phyloP scores from a whole-genome alignment of 257 asterid species.

The Solanum okadae region DNA sequence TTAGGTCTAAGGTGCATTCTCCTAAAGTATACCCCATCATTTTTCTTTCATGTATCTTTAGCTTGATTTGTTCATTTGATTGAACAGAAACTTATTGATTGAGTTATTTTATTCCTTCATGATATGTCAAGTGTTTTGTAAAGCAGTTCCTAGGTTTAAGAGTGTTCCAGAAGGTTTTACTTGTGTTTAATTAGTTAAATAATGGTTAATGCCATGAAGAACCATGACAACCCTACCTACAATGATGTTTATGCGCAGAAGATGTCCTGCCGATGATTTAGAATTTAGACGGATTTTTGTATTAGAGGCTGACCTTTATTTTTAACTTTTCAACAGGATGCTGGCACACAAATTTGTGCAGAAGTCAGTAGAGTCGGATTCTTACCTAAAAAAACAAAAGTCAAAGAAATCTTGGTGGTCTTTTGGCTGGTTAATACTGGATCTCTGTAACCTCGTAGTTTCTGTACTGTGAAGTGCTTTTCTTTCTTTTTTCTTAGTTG shows the following conservation, averaged over 20 bases:
- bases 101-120: background rate
- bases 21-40: background rate
- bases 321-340: constrained; percentile 53
- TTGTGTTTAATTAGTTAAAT: background rate
- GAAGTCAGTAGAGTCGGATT: constrained; percentile 59
- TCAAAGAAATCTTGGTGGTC: constrained; percentile 86
- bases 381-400: constrained; percentile 39
- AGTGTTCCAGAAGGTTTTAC: background rate
- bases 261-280: background rate
- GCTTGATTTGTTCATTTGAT: background rate
- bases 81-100: background rate
- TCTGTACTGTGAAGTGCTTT: background rate
- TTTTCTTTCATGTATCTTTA: background rate
- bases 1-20: background rate
- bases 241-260: background rate
- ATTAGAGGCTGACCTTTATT: constrained; percentile 3
- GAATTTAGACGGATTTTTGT: background rate
- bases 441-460: background rate
- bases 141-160: background rate
- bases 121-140: background rate
- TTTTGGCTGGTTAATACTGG: constrained; percentile 66
- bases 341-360: constrained; percentile 93
- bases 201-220: background rate
- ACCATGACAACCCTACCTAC: background rate
- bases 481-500: background rate